Base-by-base conservation (phyloP, 257 asterid genomes). In the Anisodus acutangulus region DNA sequence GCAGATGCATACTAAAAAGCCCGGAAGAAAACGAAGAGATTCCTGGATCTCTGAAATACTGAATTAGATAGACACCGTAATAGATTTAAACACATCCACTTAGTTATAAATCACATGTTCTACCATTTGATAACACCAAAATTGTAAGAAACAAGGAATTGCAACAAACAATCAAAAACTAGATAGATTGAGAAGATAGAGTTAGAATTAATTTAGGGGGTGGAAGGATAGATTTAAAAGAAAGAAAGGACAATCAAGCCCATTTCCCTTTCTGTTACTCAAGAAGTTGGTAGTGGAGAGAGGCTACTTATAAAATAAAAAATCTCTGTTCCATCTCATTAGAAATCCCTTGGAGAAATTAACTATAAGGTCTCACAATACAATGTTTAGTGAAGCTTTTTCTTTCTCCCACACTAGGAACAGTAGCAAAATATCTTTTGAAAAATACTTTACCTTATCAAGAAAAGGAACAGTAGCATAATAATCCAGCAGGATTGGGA, bases 301-400 rank as follows among this genome's bases (percentile, higher is more conserved):
- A 51, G 63, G 43, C 63, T 26, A 51, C 7, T 51, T 12, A 22
- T 51, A 49, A 74, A 43, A 74, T 22, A 19, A 19, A 74, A 22
- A 74, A 22, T 7, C 43, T 49, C 22, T 49, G 16, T 7, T 22
- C 4, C 59, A 19, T 45, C 59, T 47, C 80, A 3, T 47, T 47
- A 72, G 43, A 74, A 74, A 41, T 74, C 1, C 3, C 80, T 5
- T 1, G 8, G 35, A 70, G 35, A 41, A 43, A 8, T 39, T 39
- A 70, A 71, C 79, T 17, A 71, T n/a, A 71, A 43, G 39, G 79
- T 71, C 2, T n/a, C 79, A 71, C 37, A n/a, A 4, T 19, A 47
- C 6, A 15, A 11, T 1, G 1, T 47, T 5, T 49, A 74, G 39
- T 19, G 47, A 76, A 35, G 13, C 60, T 22, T 76, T 76, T 76